A percentile compares a stretch with the other conserved stretches of the same genome.
These are phyloP conservation scores for Plasmodium falciparum DNA, from an alignment of 169 alveolate species.

Conservation along the genomic window DNA sequence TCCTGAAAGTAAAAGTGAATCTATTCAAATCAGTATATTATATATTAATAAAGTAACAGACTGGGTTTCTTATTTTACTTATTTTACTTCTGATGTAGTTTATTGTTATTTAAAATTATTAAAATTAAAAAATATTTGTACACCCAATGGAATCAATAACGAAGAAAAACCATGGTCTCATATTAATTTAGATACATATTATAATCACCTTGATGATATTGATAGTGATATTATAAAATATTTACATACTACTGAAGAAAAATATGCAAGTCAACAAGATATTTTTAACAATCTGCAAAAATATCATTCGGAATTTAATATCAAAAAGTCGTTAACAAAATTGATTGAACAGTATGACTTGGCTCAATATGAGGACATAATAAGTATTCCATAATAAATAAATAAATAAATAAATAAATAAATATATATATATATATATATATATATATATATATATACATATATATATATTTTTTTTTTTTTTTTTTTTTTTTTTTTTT, in stretches of 20 bases:
- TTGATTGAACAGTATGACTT: slow-evolving; percentile 68
- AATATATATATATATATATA: too few species aligned
- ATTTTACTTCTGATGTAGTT: slow-evolving; percentile 62
- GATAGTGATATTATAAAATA: slow-evolving; percentile 67
- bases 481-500: too few species aligned
- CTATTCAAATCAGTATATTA: slow-evolving; percentile 56
- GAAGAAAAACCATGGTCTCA: slow-evolving; percentile 76
- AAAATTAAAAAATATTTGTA: slow-evolving; percentile 61
- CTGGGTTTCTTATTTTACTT: slow-evolving; percentile 74
- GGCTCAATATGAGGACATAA: slow-evolving; percentile 72
- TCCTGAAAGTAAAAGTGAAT: slow-evolving; percentile 65
- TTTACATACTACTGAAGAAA: slow-evolving; percentile 62
- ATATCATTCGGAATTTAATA: slow-evolving; percentile 70
- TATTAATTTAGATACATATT: slow-evolving; percentile 50
- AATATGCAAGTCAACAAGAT: slow-evolving; percentile 66
- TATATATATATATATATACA: too few species aligned
- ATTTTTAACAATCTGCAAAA: slow-evolving; percentile 58
- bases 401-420: background rate
- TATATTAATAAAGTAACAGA: slow-evolving; percentile 58
- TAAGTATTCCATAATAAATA: slow-evolving; percentile 40
- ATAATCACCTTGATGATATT: slow-evolving; percentile 42
- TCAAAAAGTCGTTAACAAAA: slow-evolving; percentile 57
- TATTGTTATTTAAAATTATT: slow-evolving; percentile 68
- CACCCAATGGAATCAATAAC: slow-evolving; percentile 50
- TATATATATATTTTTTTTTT: too few species aligned